Evolutionary conservation across 306 rosid genomes (phyloP).

Genomic region (Luffa aegyptiaca): DNA sequence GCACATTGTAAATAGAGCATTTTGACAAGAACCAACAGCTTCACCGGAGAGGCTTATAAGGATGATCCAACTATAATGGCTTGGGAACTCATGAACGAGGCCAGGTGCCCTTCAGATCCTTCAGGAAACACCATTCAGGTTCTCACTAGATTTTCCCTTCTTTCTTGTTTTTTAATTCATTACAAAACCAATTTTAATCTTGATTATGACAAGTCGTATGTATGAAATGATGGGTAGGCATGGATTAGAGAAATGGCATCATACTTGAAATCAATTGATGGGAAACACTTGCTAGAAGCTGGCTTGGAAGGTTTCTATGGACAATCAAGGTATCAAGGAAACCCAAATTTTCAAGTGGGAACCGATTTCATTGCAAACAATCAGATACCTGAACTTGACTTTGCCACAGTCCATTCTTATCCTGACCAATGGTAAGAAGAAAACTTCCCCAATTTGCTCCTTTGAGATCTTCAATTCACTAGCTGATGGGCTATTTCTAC

Average conservation of each 20-base stretch:
- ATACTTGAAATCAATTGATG: constrained; percentile 77
- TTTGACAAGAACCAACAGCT: constrained; percentile 60
- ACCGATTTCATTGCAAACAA: constrained; percentile 87
- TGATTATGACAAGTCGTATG: not conserved
- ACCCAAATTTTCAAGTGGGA: constrained; percentile 57
- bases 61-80: constrained; percentile 93
- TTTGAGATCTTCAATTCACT: not conserved
- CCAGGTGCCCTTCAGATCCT: constrained; percentile 63
- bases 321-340: constrained; percentile 33
- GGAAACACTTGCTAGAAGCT: constrained; percentile 73
- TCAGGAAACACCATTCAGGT: constrained; percentile 82
- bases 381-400: constrained; percentile 70
- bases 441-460: not conserved
- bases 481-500: not conserved
- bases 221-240: constrained; percentile 26
- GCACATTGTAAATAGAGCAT: constrained; percentile 28
- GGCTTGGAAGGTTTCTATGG: constrained; percentile 94
- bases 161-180: not conserved
- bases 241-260: constrained; percentile 95
- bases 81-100: constrained; percentile 96
- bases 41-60: constrained; percentile 69
- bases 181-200: not conserved
- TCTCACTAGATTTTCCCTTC: not conserved
- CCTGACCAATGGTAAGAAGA: constrained; percentile 68
- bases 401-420: constrained; percentile 82